Percentiles rank a stretch among this genome's conserved stretches.
Conservation (phyloP, 164 flowering plant species). For the Taxillus chinensis region DNA sequence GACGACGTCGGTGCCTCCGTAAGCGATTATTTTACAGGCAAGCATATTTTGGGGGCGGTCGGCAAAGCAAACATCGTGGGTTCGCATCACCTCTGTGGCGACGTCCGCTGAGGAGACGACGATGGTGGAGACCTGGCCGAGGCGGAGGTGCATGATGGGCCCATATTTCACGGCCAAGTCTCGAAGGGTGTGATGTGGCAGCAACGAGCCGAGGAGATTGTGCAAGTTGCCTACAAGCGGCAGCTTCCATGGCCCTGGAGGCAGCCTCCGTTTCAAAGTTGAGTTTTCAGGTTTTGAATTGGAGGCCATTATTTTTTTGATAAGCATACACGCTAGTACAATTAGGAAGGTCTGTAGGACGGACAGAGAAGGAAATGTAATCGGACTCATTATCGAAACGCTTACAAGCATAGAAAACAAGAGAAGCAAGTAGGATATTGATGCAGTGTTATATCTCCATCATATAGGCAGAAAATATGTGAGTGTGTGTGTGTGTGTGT, state of each 20-base stretch:
- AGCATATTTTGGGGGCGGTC: slow-evolving; percentile 14
- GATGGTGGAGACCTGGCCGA: slow-evolving; percentile 43
- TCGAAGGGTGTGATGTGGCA: slow-evolving; percentile 31
- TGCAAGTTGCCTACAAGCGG: slow-evolving; percentile 51
- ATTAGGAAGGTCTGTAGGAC: too few species aligned
- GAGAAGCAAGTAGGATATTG: too few species aligned
- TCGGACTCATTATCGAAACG: too few species aligned
- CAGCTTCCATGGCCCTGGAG: slow-evolving; percentile 44
- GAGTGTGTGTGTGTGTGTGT: too few species aligned
- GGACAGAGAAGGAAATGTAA: too few species aligned
- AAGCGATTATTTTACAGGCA: slow-evolving; percentile 25
- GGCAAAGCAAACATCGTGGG: slow-evolving; percentile 31
- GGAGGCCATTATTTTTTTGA: too few species aligned
- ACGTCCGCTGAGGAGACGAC: slow-evolving; percentile 32
- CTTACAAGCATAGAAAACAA: too few species aligned
- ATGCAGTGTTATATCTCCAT: too few species aligned
- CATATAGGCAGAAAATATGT: too few species aligned
- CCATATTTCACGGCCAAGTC: slow-evolving; percentile 27
- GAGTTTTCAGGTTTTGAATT: too few species aligned
- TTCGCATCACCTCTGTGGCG: slow-evolving; percentile 42
- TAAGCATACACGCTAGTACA: too few species aligned
- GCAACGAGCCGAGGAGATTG: slow-evolving; percentile 22
- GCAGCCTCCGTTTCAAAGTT: slow-evolving; percentile 12
- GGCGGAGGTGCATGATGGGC: slow-evolving; percentile 41
- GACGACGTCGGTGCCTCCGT: slow-evolving; percentile 37